Base-by-base conservation (phyloP, 148 eudicot genomes). In the Rheum nobile region DNA sequence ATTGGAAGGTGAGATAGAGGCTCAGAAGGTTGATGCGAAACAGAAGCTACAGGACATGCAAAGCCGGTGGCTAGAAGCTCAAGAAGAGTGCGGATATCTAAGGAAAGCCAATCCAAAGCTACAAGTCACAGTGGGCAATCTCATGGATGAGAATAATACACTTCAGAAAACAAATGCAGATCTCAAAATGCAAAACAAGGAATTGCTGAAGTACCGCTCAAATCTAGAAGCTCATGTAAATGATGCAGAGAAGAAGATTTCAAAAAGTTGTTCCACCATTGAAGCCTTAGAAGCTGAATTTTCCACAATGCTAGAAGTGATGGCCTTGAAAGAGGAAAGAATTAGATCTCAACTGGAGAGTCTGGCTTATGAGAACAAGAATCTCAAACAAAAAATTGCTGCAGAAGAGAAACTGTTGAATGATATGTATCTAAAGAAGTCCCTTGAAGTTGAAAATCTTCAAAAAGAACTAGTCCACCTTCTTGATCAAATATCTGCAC, bases 391-490 rank as follows among this genome's bases (percentile, higher is more conserved):
- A 72, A 93, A 86, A 80, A 78, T 85, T 72, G 70, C 65, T 72
- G 69, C 71, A 28, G 83, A 80, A 46, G 89, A 86, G 75, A 84
- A 77, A 72, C 75, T 83, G 75, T 76, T 83, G 46, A 82, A 82
- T 71, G 82, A 85, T 52, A 74, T 67, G 81, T 77, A 85, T 61
- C 48, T 79, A 29, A 84, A 84, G 78, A 92, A 86, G 83, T 81
- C 75, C 8, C 61, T 79, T 43, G 94, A 91, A 81, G 82, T 82
- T 76, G 87, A 86, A 76, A 89, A 79, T 70, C 84, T 89, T 65
- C 94, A 86, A 77, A 80, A 72, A 29, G 91, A 93, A 80, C 83
- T 89, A 41, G 87, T 74, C 42, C 83, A 83, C 26, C 88, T 92
- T 68, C 87, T 76, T 48, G 84, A 82, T 69, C 83, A 90, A 80